Percentiles rank a stretch among this genome's conserved stretches.
These are phyloP conservation scores for Trypanosoma boissoni DNA, from an alignment of 208 protist species.

Conservation along the genomic window DNA sequence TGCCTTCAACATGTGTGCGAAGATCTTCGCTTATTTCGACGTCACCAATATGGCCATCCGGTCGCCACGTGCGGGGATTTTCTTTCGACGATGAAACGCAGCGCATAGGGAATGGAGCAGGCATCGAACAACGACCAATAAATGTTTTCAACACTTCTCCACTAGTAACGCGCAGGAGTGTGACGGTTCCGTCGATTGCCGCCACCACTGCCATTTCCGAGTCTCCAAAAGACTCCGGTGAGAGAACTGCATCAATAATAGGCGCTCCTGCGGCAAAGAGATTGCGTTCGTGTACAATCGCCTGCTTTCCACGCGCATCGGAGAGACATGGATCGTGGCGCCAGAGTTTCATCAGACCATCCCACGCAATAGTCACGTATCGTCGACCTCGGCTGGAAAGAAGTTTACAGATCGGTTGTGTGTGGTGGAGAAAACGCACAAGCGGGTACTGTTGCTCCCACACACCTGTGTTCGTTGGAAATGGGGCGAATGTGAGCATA, in stretches of 20 bases:
- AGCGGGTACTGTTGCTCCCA: slow-evolving; percentile 70
- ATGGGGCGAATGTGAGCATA: slow-evolving; percentile 30
- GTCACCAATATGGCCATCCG: slow-evolving; percentile 4
- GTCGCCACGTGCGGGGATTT: not conserved
- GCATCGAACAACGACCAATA: slow-evolving; percentile 44
- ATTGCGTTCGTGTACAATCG: slow-evolving; percentile 76
- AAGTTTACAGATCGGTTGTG: slow-evolving; percentile 57
- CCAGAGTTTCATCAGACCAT: slow-evolving; percentile 89
- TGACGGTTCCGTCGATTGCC: slow-evolving; percentile 81
- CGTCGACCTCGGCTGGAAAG: slow-evolving; percentile 45
- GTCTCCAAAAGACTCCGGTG: slow-evolving; percentile 49
- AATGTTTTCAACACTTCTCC: slow-evolving; percentile 79
- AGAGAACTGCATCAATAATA: slow-evolving; percentile 63
- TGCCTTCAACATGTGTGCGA: not conserved
- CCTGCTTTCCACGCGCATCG: slow-evolving; percentile 30
- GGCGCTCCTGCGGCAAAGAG: slow-evolving; percentile 52
- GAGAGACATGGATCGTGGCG: slow-evolving; percentile 51
- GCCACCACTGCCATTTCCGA: slow-evolving; percentile 67
- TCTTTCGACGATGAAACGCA: slow-evolving; percentile 22
- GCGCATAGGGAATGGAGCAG: slow-evolving; percentile 19
- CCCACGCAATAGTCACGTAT: slow-evolving; percentile 67
- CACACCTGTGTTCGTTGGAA: slow-evolving; percentile 49
- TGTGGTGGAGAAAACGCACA: slow-evolving; percentile 78
- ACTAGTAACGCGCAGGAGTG: slow-evolving; percentile 57
- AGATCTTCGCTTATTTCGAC: not conserved